A percentile compares a stretch with the other conserved stretches of the same genome.
These are phyloP conservation scores for Hibiscus tridactylites DNA, from an alignment of 345 rosid genomes.

Conservation along the genomic window DNA sequence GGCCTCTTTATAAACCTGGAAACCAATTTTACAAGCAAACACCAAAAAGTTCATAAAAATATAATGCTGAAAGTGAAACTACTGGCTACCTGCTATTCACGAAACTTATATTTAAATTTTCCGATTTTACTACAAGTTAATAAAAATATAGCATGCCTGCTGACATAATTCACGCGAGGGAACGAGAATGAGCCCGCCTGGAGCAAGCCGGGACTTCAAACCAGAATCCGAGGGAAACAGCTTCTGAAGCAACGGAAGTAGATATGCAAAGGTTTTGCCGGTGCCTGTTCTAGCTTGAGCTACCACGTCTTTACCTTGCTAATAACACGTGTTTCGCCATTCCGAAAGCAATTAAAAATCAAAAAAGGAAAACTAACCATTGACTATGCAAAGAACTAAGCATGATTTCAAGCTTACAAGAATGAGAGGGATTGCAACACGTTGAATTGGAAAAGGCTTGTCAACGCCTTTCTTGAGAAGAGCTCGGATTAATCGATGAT, in stretches of 20 bases:
- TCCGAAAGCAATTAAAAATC: neutral
- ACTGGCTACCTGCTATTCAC: neutral
- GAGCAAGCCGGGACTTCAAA: slow-evolving; percentile 49
- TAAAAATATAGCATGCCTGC: slow-evolving; percentile 30
- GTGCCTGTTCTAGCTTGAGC: slow-evolving; percentile 88
- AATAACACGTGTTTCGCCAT: neutral
- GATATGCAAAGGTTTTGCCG: slow-evolving; percentile 84
- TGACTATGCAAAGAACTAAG: neutral
- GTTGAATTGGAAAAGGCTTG: slow-evolving; percentile 76
- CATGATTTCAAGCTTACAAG: slow-evolving; percentile 30
- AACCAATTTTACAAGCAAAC: neutral
- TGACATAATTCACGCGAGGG: slow-evolving; percentile 78
- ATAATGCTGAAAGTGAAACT: neutral
- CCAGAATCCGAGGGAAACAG: slow-evolving; percentile 37
- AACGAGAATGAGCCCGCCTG: slow-evolving; percentile 65
- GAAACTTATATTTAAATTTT: neutral
- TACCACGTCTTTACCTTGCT: slow-evolving; percentile 93
- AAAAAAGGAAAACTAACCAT: neutral
- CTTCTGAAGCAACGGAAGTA: slow-evolving; percentile 82
- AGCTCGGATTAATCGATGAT: slow-evolving; percentile 75
- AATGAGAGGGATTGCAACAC: slow-evolving; percentile 57
- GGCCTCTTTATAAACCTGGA: slow-evolving; percentile 65
- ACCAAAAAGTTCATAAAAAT: neutral
- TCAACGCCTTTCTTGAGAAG: slow-evolving; percentile 55
- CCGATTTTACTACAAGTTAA: neutral